Evolutionary conservation across 192 early-diverging fungal species (phyloP).

Genomic region (Mortierella claussenii): DNA sequence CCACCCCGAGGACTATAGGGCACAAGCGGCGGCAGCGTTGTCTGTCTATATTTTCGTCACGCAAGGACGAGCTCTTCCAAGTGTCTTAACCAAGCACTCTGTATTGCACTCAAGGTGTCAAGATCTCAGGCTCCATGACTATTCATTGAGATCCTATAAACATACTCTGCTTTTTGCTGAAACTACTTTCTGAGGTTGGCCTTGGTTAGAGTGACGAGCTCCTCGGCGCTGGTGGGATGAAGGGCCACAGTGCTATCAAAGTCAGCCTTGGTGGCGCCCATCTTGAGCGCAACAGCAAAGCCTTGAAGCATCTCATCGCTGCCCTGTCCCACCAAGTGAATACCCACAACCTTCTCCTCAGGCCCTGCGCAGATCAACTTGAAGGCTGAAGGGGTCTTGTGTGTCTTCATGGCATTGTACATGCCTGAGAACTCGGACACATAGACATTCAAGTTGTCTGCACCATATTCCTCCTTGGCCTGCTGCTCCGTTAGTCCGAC

Average conservation of each 20-base stretch:
- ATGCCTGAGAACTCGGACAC: constrained; percentile 90
- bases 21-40: no score
- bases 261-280: constrained; percentile 99
- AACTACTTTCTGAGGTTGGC: constrained; percentile 52
- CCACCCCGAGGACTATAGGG: no score
- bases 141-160: no score
- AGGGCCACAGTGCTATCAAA: constrained; percentile 97
- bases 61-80: no score
- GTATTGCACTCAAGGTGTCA: no score
- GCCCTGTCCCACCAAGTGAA: constrained; percentile 91
- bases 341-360: constrained; percentile 96
- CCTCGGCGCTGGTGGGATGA: constrained; percentile 96
- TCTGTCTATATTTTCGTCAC: no score
- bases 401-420: constrained; percentile 84
- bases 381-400: constrained; percentile 93
- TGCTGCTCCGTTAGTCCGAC: constrained; percentile 91
- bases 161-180: no score
- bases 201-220: constrained; percentile 80
- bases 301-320: constrained; percentile 95
- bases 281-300: constrained; percentile 96
- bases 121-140: no score
- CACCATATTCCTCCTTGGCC: constrained; percentile 79
- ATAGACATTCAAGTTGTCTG: constrained; percentile 88
- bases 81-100: no score
- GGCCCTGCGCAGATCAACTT: constrained; percentile 89